A percentile compares a stretch with the other conserved stretches of the same genome.
These are phyloP conservation scores for Scedosporium minutisporum DNA, from an alignment of 2,329 filamentous ascomycete genomes.

Conservation along the genomic window DNA sequence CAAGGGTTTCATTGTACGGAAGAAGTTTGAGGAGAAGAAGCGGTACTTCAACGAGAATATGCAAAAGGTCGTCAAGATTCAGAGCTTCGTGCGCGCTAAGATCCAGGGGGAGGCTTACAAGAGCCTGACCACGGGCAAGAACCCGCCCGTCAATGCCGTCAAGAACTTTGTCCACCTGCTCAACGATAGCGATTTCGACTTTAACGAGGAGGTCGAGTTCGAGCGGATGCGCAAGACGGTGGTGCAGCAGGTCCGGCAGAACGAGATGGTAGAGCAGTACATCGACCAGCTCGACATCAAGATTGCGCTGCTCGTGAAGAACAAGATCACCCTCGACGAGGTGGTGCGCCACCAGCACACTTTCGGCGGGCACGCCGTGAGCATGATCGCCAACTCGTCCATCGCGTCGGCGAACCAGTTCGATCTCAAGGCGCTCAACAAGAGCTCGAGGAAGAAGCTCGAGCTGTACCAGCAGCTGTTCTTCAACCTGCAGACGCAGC, in stretches of 20 bases:
- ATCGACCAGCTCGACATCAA: constrained; percentile 98
- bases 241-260: constrained; percentile 92
- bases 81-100: constrained; percentile 89
- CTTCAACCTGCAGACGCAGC: constrained; percentile 93
- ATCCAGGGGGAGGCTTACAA: constrained; percentile 98
- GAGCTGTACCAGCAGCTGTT: constrained; percentile 97
- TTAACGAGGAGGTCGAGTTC: constrained; percentile 97
- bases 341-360: constrained; percentile 95
- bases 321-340: constrained; percentile 98
- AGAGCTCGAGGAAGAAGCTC: constrained; percentile 87
- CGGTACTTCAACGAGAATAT: constrained; percentile 91
- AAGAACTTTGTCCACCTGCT: constrained; percentile 97
- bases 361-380: constrained; percentile 81
- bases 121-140: constrained; percentile 90
- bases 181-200: constrained; percentile 97
- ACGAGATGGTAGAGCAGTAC: constrained; percentile 94
- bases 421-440: constrained; percentile 94
- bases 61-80: constrained; percentile 97
- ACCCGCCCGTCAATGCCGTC: constrained; percentile 90
- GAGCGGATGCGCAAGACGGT: constrained; percentile 91
- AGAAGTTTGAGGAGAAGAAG: constrained; percentile 72
- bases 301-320: constrained; percentile 95
- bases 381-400: constrained; percentile 76
- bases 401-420: constrained; percentile 86
- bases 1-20: constrained; percentile 64